Evolutionary conservation across 2,329 filamentous ascomycete species (phyloP).

Genomic region (Neofusicoccum ribis): DNA sequence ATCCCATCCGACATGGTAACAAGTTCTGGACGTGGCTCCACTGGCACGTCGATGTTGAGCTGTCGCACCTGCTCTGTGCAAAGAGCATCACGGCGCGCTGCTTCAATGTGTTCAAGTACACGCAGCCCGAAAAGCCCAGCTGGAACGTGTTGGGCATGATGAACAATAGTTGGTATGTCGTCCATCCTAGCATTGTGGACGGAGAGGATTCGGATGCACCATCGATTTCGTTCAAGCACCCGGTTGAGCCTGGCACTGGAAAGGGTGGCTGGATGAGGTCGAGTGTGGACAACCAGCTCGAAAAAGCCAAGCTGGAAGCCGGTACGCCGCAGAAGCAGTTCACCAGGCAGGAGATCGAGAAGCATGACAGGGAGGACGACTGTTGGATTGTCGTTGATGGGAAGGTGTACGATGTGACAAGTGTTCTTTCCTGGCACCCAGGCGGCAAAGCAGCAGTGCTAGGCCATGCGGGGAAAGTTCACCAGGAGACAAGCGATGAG

Average conservation of each 20-base stretch:
- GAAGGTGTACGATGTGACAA: conserved; percentile 54
- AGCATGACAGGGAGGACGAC: conserved; percentile 49
- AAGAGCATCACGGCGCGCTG: conserved; percentile 48
- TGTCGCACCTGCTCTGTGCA: conserved; percentile 46
- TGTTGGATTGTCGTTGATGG: conserved; percentile 57
- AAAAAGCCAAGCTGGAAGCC: conserved; percentile 46
- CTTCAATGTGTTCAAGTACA: conserved; percentile 54
- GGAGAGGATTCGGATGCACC: conserved; percentile 33
- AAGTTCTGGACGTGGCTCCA: conserved; percentile 58
- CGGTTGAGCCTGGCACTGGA: conserved; percentile 43
- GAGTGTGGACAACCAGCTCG: conserved; percentile 47
- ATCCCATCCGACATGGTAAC: conserved; percentile 52
- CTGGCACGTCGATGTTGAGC: conserved; percentile 53
- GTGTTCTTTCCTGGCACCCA: conserved; percentile 51
- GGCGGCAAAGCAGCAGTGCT: conserved; percentile 52
- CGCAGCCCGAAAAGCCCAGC: conserved; percentile 46
- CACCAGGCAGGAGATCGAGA: conserved; percentile 56
- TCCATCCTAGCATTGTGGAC: conserved; percentile 44
- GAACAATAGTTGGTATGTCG: conserved; percentile 55
- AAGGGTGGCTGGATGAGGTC: conserved; percentile 55
- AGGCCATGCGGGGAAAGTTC: conserved; percentile 52
- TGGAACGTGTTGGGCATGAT: conserved; percentile 59
- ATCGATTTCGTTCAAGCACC: conserved; percentile 49
- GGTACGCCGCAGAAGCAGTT: conserved; percentile 53
- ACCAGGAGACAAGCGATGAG: conserved; percentile 51